Evolutionary conservation across 345 rosid species (phyloP).

Genomic region (Eucalyptus tenuipes): DNA sequence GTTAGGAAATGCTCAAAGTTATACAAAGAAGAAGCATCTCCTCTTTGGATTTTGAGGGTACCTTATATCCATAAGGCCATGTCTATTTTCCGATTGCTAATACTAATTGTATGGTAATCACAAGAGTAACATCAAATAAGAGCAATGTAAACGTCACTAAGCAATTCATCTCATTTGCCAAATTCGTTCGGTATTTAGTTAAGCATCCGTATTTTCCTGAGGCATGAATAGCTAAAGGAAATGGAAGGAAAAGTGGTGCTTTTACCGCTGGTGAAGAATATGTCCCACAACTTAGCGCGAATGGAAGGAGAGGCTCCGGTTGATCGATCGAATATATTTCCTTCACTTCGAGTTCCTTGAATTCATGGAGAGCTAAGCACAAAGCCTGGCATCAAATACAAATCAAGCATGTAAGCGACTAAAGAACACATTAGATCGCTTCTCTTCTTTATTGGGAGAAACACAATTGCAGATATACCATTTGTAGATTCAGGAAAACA

Average conservation of each 20-base stretch:
- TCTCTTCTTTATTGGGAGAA: not conserved
- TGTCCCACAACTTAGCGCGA: slow-evolving; percentile 49
- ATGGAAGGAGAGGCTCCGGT: slow-evolving; percentile 47
- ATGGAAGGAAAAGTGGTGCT: not conserved
- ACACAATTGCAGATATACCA: not conserved
- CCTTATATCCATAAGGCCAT: not conserved
- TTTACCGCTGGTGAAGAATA: slow-evolving; percentile 70
- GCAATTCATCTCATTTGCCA: not conserved
- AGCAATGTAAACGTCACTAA: not conserved
- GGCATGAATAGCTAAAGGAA: not conserved
- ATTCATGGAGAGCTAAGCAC: slow-evolving; percentile 42
- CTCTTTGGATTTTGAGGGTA: not conserved
- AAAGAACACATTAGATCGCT: not conserved
- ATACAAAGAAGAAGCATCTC: not conserved
- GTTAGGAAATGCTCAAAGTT: not conserved
- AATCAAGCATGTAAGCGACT: not conserved
- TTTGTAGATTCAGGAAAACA: not conserved
- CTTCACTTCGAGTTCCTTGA: slow-evolving; percentile 34
- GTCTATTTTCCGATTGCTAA: not conserved
- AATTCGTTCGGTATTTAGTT: not conserved
- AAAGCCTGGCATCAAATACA: slow-evolving; percentile 21
- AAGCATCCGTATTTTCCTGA: not conserved
- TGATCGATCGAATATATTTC: slow-evolving; percentile 36
- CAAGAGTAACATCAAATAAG: not conserved
- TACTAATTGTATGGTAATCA: not conserved